These are phyloP conservation scores for Metschnikowia aberdeeniae DNA, from an alignment of 805 yeast species.

Conservation along the genomic window DNA sequence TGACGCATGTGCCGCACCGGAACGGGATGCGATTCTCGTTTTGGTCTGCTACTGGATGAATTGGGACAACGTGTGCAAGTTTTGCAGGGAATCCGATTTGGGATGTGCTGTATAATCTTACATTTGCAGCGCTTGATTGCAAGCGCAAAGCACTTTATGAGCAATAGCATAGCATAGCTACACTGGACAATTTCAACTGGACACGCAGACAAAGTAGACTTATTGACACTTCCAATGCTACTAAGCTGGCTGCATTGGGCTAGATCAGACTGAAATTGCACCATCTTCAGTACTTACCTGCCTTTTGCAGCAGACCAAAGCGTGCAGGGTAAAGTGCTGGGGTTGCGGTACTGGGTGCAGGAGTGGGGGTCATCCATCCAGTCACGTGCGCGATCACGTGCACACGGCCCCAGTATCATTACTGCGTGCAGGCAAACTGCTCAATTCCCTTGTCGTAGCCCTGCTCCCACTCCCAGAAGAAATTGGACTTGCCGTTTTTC, in stretches of 20 bases:
- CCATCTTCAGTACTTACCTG: not conserved
- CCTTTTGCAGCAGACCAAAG: not conserved
- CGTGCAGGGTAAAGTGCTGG: not conserved
- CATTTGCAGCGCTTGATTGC: too few species aligned
- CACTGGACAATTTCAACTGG: too few species aligned
- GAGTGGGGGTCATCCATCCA: not conserved
- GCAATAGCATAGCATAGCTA: too few species aligned
- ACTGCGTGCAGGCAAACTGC: constrained; percentile 25
- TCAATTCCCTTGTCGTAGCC: constrained; percentile 68
- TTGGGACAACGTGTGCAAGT: not conserved
- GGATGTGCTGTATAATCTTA: too few species aligned
- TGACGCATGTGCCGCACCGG: constrained; percentile 5
- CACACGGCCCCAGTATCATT: not conserved
- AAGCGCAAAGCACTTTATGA: too few species aligned
- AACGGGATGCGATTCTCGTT: constrained; percentile 1
- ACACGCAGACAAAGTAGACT: too few species aligned
- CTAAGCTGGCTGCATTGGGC: too few species aligned
- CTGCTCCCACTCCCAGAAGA: constrained; percentile 86
- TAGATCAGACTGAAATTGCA: too few species aligned
- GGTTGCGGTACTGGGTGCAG: constrained; percentile 1
- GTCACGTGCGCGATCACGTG: not conserved
- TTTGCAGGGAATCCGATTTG: too few species aligned
- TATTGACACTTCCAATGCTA: too few species aligned
- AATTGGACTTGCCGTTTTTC: constrained; percentile 51
- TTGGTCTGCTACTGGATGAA: not conserved